These are phyloP conservation scores for Sutorius eximius DNA, from an alignment of 1,284 basidiomycete species.

Conservation along the genomic window DNA sequence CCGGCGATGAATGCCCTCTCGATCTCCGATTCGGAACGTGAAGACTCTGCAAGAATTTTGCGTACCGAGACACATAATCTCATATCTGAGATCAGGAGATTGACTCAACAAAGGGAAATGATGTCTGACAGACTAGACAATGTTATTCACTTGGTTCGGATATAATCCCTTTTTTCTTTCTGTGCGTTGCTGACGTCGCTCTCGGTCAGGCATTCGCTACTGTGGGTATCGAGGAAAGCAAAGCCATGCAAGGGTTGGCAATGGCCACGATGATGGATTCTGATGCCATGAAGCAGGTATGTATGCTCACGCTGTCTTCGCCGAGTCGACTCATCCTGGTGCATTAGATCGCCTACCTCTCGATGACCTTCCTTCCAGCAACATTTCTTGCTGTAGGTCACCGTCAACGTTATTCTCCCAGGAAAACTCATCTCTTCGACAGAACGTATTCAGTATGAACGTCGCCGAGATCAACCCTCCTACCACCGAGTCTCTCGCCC, in stretches of 20 bases:
- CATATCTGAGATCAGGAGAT: constrained; percentile 47
- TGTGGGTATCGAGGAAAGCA: constrained; percentile 48
- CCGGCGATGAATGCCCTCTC: constrained; percentile 39
- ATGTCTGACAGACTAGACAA: constrained; percentile 49
- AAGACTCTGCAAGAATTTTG: constrained; percentile 35
- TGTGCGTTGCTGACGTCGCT: not conserved
- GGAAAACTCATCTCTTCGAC: constrained; percentile 6
- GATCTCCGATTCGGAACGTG: constrained; percentile 17
- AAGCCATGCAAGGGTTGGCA: constrained; percentile 41
- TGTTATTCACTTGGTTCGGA: constrained; percentile 44
- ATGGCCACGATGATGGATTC: constrained; percentile 45
- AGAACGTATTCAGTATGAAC: constrained; percentile 36
- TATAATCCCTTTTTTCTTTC: not conserved
- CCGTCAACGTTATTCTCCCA: not conserved
- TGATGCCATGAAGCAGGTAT: constrained; percentile 46
- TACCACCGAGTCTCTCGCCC: constrained; percentile 5
- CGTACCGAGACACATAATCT: constrained; percentile 43
- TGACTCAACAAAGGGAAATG: constrained; percentile 44
- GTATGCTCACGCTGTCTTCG: constrained; percentile 6
- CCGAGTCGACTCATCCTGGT: not conserved
- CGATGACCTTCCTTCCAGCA: constrained; percentile 30
- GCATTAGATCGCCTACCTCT: constrained; percentile 29
- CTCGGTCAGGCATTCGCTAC: constrained; percentile 45
- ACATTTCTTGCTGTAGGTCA: constrained; percentile 38
- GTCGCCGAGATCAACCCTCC: constrained; percentile 13